phyloP scores from a whole-genome alignment of 164 flowering plant species.

The Platanus orientalis region DNA sequence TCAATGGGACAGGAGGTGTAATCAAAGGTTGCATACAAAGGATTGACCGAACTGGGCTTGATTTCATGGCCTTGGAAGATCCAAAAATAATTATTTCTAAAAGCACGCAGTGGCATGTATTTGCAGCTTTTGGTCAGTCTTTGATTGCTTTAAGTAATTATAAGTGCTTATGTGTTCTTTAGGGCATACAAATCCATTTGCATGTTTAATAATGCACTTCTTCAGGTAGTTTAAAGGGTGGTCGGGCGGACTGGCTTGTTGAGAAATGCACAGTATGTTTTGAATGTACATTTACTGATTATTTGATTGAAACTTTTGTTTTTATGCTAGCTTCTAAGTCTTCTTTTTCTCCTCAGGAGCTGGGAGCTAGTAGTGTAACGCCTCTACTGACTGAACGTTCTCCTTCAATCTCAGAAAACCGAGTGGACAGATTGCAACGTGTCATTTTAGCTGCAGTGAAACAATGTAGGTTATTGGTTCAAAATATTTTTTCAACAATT shows the following conservation, averaged over 20 bases:
- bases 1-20: constrained; percentile 86
- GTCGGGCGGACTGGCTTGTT: constrained; percentile 92
- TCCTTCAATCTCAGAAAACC: constrained; percentile 67
- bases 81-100: constrained; percentile 42
- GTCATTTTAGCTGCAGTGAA: constrained; percentile 78
- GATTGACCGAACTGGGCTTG: constrained; percentile 58
- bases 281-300: not conserved
- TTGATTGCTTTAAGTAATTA: not conserved
- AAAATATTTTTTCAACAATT: not conserved
- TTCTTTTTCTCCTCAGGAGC: constrained; percentile 46
- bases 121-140: constrained; percentile 80
- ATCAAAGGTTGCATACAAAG: constrained; percentile 63
- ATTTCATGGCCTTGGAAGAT: constrained; percentile 68
- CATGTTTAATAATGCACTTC: not conserved
- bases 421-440: constrained; percentile 75
- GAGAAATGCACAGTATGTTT: constrained; percentile 93
- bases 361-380: constrained; percentile 84
- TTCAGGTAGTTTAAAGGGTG: constrained; percentile 84
- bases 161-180: constrained; percentile 3
- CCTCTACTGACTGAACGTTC: constrained; percentile 89
- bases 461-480: constrained; percentile 50
- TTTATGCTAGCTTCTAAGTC: constrained; percentile 3
- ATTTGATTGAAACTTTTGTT: not conserved
- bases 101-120: constrained; percentile 76
- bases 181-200: not conserved